Base-by-base conservation (phyloP, 495 filamentous ascomycete species). In the Penicillium simplicissimum region DNA sequence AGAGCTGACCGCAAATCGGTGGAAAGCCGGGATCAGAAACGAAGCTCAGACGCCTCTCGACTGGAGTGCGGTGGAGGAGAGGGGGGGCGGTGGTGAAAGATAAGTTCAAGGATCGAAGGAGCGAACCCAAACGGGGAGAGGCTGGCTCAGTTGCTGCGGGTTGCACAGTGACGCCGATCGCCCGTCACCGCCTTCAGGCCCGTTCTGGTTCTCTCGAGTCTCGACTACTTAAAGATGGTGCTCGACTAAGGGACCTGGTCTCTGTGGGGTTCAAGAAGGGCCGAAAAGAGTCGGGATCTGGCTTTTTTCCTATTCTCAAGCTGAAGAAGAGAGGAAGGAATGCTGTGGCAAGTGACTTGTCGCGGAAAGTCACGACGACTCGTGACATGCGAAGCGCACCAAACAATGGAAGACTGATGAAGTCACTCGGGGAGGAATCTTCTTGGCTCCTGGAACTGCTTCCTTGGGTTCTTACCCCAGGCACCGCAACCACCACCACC, bases 111-210 rank as follows among this genome's bases (percentile, higher is more conserved):
- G 63, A 49, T 49, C 23, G 59, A 64, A 64, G 31, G 42, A 49
- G 60, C 14, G 35, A 57, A 52, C 45, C 63, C 42, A 52, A 61
- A 62, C 43, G 42, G 42, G 61, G 55, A 55, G 25, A 11, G 52
- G 1, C 23, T 25, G 33, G 56, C 49, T n/a, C n/a, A n/a, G n/a
- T n/a, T n/a, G n/a, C n/a, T 33, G 21, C 45, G 31, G 17, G 40
- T n/a, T 31, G 61, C 45, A 63, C 64, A 49, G 60, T 60, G 60
- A 55, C 57, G 64, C 64, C 64, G 64, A 66, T 66, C 64, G 57
- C 19, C 58, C 67, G 67, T 70, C 67, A 70, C 67, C 67, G 67
- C 67, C 67, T 62, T 67, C 40, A 21, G 52, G 28, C 28, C 28
- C 6, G 3, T 31, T 31, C 4, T 31, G 28, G 28, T 31, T 31